These are phyloP conservation scores for Nepenthes alata DNA, from an alignment of 179 eudicot genomes.

Conservation along the genomic window DNA sequence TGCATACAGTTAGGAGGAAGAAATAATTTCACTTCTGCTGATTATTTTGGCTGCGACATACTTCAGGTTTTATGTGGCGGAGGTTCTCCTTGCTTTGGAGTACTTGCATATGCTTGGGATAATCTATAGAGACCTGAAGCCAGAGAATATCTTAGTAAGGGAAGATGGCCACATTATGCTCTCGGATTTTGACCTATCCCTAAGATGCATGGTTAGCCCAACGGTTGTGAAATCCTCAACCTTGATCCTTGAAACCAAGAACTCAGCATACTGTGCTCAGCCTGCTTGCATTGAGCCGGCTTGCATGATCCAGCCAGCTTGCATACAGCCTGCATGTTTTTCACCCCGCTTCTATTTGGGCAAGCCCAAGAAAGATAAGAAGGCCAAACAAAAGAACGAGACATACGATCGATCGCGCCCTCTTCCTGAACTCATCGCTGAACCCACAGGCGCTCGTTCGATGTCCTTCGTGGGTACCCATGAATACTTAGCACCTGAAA, in stretches of 20 bases:
- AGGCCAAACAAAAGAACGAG: conserved; percentile 25
- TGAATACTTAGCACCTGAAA: conserved; percentile 47
- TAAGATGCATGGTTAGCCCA: conserved; percentile 41
- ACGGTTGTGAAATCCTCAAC: conserved; percentile 35
- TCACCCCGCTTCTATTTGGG: conserved; percentile 30
- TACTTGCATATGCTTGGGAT: conserved; percentile 57
- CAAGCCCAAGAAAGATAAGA: conserved; percentile 33
- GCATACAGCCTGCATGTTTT: conserved; percentile 30
- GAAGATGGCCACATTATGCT: conserved; percentile 59
- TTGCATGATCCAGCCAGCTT: conserved; percentile 29
- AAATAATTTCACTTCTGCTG: background rate
- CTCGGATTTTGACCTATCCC: conserved; percentile 50
- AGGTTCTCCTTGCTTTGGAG: conserved; percentile 46
- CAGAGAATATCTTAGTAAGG: conserved; percentile 46
- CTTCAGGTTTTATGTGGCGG: conserved; percentile 48
- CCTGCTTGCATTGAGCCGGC: conserved; percentile 18
- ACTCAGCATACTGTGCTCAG: conserved; percentile 30
- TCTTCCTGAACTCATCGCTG: conserved; percentile 50
- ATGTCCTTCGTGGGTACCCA: conserved; percentile 61
- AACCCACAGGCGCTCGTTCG: conserved; percentile 47
- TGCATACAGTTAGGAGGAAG: too few relatives aligned
- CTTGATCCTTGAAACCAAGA: conserved; percentile 24
- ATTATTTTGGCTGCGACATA: conserved; percentile 4
- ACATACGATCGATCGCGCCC: conserved; percentile 20
- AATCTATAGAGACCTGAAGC: conserved; percentile 47